Evolutionary conservation across 2,329 filamentous ascomycete genomes (phyloP).

Genomic region (Uncinocarpus reesii): DNA sequence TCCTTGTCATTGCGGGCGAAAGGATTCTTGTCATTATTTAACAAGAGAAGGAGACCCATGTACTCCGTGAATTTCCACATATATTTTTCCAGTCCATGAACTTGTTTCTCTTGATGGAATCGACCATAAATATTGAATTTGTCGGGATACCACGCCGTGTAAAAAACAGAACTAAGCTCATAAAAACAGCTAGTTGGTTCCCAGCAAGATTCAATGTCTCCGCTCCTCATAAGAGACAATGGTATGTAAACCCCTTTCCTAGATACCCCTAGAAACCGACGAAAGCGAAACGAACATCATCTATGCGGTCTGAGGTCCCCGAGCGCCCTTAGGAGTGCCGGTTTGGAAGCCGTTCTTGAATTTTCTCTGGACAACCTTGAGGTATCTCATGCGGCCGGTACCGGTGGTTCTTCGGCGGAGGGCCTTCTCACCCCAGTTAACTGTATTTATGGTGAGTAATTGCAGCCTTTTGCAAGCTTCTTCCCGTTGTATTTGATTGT

Average conservation of each 20-base stretch:
- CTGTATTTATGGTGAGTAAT: conserved; percentile 41
- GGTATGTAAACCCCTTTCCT: conserved; percentile 31
- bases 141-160: conserved; percentile 9
- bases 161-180: conserved; percentile 13
- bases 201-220: conserved; percentile 9
- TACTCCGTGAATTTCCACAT: conserved; percentile 8
- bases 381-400: conserved; percentile 88
- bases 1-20: conserved; percentile 10
- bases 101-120: conserved; percentile 4
- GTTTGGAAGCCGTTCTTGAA: conserved; percentile 98
- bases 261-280: conserved; percentile 28
- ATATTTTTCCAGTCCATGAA: conserved; percentile 10
- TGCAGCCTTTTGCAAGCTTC: neutral
- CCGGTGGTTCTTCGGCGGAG: conserved; percentile 99
- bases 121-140: conserved; percentile 8
- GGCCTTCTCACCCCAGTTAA: conserved; percentile 99
- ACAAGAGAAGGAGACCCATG: conserved; percentile 11
- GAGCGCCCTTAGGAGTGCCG: conserved; percentile 74
- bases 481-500: neutral
- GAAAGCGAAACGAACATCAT: conserved; percentile 15
- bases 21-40: conserved; percentile 9
- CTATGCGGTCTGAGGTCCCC: conserved; percentile 49
- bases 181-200: conserved; percentile 9
- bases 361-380: conserved; percentile 82
- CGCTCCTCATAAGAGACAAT: conserved; percentile 16